Base-by-base conservation (phyloP, 768 basidiomycete species). In the Rhodocollybia butyracea region DNA sequence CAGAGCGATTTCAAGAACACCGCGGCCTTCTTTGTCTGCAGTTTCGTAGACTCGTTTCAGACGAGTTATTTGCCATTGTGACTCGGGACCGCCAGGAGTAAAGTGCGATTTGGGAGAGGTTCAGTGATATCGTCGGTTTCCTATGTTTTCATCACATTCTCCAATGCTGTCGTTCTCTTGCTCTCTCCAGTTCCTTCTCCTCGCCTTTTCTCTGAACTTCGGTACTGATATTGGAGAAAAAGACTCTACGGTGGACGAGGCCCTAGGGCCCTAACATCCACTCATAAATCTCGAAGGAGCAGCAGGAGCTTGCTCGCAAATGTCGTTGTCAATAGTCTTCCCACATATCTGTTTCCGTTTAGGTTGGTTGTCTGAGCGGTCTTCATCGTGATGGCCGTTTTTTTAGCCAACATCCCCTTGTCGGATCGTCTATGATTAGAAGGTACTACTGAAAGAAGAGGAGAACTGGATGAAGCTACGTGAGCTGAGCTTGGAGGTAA, bases 1-100 rank as follows among this genome's bases (percentile, higher is more conserved):
- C 13, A 91, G 60, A 0, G 89, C 96, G 27, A 98, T 81, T 56
- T 94, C 82, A 60, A 91, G 87, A 11, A 92, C 66, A 0, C 84
- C 65, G 4, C 76, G 71, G 5, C 82, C 81, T 68, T 95, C 93
- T 64, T 98, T 95, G 56, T 92, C 86, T 0, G 90, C 93, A 2
- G 89, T 81, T 67, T 98, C 96, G 65, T 92, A 95, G 1, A 93
- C 88, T 15, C 91, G 81, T 38, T 86, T 83, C 0, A 99, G 82
- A 62, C 94, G 93, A 86, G 91, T 94, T 96, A 98, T 98, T 15
- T 96, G 86, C 96, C 97, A 99, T 65, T 85, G 86, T 2, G 92
- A 93, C 11, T 97, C 96, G 4, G 94, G 89, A 2, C 93, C 94
- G 2, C 96, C 96, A 0, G 94, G 92, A 0, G 81, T 83, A 53